Conservation (phyloP, 2,329 filamentous ascomycete species). For the Phialophora expanda region DNA sequence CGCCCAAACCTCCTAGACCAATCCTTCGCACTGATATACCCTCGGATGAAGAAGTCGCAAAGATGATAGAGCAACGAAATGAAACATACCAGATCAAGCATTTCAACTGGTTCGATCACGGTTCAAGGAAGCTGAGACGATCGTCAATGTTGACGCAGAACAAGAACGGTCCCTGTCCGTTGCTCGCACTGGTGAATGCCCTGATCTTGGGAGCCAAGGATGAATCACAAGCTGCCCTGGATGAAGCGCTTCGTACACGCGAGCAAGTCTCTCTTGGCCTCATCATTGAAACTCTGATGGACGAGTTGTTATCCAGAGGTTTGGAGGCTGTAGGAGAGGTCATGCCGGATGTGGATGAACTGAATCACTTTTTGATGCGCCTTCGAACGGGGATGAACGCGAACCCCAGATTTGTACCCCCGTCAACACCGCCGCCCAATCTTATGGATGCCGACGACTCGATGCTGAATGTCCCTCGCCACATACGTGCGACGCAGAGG, state of each 20-base stretch:
- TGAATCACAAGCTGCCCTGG: constrained; percentile 69
- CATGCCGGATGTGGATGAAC: constrained; percentile 83
- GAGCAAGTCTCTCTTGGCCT: constrained; percentile 88
- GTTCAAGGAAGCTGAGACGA: constrained; percentile 67
- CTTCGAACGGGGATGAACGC: constrained; percentile 98
- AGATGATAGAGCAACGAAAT: constrained; percentile 55
- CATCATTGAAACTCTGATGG: constrained; percentile 85
- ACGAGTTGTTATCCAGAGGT: constrained; percentile 84
- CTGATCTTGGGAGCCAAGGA: constrained; percentile 80
- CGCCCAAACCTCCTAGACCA: constrained; percentile 32
- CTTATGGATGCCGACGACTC: constrained; percentile 43
- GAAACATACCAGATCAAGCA: constrained; percentile 95
- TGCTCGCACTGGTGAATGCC: constrained; percentile 92
- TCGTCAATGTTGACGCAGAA: constrained; percentile 93
- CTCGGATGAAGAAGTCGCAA: constrained; percentile 44
- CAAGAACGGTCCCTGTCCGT: constrained; percentile 88
- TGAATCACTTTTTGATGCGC: constrained; percentile 85
- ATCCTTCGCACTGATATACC: constrained; percentile 27
- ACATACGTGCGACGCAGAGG: constrained; percentile 37
- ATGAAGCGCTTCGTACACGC: constrained; percentile 75
- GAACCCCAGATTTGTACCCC: constrained; percentile 82
- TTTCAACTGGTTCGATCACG: constrained; percentile 78
- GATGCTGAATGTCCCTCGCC: constrained; percentile 30
- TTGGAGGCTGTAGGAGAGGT: constrained; percentile 60
- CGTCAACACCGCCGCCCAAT: constrained; percentile 53